Base-by-base conservation (phyloP, 1,139 yeast genomes). In the Yamadazyma membranifaciens region DNA sequence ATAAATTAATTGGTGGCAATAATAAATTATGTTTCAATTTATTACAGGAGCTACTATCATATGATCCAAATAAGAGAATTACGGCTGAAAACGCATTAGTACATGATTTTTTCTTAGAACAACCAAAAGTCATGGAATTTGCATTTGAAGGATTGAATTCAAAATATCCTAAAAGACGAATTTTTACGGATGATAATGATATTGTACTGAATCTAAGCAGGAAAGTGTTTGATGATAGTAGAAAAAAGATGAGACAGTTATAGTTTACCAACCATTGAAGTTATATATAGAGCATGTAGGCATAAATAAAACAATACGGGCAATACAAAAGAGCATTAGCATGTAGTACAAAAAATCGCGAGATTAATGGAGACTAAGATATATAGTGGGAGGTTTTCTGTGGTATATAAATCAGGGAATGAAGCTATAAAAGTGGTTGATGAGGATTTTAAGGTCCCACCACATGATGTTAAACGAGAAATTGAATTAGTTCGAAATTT, bases 141-240 rank as follows among this genome's bases (percentile, higher is more conserved):
- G 86, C 87, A 1, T 84, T 85, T 59, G 84, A 80, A 44, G 84
- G 83, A 1, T 67, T 80, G 39, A 69, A 65, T 32, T 70, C 78
- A 54, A 80, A 78, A 48, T 85, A 85, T 52, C 92, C 94, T 3
- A 76, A 77, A 36, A 67, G 95, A 55, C 73, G 87, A 55, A 84
- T 85, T 29, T 86, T 83, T 52, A 80, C 86, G n/a, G 88, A 83
- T 51, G 92, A 84, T 55, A 80, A 77, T 51, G 89, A 83, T 57
- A 83, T 84, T 38, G 56, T 64, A 5, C 61, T 72, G n/a, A 57
- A 48, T 43, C 37, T 34, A 34, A 41, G 44, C 6, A 41, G 37
- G 24, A 41, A 38, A 35, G 62, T 58, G n/a, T 50, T 51, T 38
- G 64, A 58, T 31, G 63, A 59, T 33, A 49, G 51, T 14, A 54